Conservation (phyloP, 306 rosid genomes). For the Pyrus communis region DNA sequence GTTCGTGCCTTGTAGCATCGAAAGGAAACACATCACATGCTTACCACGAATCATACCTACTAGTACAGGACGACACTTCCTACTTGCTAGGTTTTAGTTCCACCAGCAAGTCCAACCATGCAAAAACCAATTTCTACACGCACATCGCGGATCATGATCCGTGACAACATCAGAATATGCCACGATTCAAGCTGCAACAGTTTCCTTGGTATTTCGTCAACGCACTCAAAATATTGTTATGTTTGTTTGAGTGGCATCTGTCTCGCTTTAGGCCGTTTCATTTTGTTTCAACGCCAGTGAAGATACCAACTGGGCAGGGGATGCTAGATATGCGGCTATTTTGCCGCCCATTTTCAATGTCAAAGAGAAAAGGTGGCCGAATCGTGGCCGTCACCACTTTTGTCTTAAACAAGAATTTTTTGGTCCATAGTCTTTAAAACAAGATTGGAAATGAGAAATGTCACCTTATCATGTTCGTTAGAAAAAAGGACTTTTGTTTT, state of each 20-base stretch:
- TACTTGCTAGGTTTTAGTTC: not conserved
- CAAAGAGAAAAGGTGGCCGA: not conserved
- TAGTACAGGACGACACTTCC: too few relatives aligned
- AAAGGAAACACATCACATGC: not conserved
- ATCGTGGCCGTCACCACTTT: not conserved
- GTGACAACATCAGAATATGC: too few relatives aligned
- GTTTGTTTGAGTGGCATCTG: not conserved
- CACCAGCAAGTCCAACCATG: not conserved
- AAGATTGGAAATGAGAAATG: not conserved
- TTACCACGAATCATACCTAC: not conserved
- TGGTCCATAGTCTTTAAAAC: not conserved
- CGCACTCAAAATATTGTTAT: too few relatives aligned
- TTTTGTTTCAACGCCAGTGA: not conserved
- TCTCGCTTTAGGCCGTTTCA: not conserved
- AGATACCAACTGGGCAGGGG: not conserved
- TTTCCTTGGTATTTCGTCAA: too few relatives aligned
- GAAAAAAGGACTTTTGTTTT: too few relatives aligned
- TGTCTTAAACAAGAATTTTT: not conserved
- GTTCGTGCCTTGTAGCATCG: not conserved
- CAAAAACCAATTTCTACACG: not conserved
- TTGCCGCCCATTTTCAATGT: not conserved
- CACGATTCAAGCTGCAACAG: too few relatives aligned
- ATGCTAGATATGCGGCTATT: not conserved
- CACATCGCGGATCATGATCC: not conserved
- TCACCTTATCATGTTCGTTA: not conserved